phyloP scores from a whole-genome alignment of 495 filamentous ascomycete species.

The Penicillium fimorum region DNA sequence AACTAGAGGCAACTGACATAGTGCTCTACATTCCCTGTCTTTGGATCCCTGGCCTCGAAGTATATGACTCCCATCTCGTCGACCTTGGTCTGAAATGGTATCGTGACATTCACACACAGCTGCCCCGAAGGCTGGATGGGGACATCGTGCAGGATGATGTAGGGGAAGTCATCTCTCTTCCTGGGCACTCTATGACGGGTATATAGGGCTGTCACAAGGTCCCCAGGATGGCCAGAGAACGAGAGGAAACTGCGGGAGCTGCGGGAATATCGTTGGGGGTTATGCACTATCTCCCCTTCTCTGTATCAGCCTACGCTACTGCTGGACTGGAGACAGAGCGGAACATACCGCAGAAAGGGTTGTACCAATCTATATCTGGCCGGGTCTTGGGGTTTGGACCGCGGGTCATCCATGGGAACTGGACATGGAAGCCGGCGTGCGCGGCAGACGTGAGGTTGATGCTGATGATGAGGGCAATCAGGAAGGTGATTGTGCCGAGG shows the following conservation, averaged over 20 bases:
- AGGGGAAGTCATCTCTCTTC: constrained; percentile 1
- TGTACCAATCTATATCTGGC: neutral
- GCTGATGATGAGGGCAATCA: neutral
- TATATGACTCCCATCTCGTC: constrained; percentile 2
- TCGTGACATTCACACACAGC: constrained; percentile 5
- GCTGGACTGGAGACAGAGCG: neutral
- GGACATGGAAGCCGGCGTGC: constrained; percentile 1
- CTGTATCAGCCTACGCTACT: constrained; percentile 1
- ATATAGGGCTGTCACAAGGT: constrained; percentile 2
- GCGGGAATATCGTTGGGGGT: constrained; percentile 2
- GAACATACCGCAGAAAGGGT: constrained; percentile 4
- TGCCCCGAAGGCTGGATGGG: constrained; percentile 3
- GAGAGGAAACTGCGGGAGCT: neutral
- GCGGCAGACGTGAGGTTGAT: constrained; percentile 1
- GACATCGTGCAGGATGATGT: neutral
- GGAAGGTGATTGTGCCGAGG: neutral
- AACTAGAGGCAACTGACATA: neutral
- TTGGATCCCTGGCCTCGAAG: constrained; percentile 1
- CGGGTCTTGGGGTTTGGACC: neutral
- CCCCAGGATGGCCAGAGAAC: neutral
- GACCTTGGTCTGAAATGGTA: neutral
- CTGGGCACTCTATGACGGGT: neutral
- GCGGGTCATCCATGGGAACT: constrained; percentile 6
- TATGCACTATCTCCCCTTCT: constrained; percentile 4
- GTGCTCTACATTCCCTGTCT: neutral